Evolutionary conservation across 345 rosid genomes (phyloP), one percentile per base, ranked within the genome.

Genomic region (Isatis tinctoria): DNA sequence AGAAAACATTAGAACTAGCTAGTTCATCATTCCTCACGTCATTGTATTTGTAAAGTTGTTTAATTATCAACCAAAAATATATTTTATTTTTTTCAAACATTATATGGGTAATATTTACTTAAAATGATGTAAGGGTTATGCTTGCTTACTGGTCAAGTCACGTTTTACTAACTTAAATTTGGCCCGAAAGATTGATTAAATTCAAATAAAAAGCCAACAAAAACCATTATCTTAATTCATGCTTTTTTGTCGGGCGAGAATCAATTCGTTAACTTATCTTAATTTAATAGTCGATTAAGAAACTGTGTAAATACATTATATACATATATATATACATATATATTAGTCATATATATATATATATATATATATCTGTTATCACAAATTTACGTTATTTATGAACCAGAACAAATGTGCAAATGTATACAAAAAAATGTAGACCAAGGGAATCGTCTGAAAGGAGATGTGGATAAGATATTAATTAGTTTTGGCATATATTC

Each of bases 401-500:
- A 24, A 30, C 27, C 32, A 59, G 36, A 62, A 59, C 27, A 62
- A 27, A 63, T 62, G 48, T 41, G 35, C 10, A 16, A 18, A 16
- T 13, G 6, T 14, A 18, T 40, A 44, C 14, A 40, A 75, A 69
- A 60, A 53, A 10, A 22, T 41, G 22, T 61, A 52, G 74, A 69
- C 65, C 65, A 69, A 61, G 35, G 48, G 65, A 69, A 75, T 68
- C 41, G 79, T 61, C 62, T 52, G 74, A 44, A 53, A 53, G 60
- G 27, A 62, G 8, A 33, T 51, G 51, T 53, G 79, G 79, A 75
- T 75, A 69, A 69, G 70, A 36, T 45, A 69, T 69, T 75, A 61
- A 53, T 61, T 75, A 53, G 74, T 61, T 75, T 69, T 75, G 79
- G 74, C 74, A 75, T 69, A 62, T 69, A 61, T 62, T 75, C 65